Conservation (phyloP, 2,329 filamentous ascomycete genomes). For the Ophiostoma sp. region DNA sequence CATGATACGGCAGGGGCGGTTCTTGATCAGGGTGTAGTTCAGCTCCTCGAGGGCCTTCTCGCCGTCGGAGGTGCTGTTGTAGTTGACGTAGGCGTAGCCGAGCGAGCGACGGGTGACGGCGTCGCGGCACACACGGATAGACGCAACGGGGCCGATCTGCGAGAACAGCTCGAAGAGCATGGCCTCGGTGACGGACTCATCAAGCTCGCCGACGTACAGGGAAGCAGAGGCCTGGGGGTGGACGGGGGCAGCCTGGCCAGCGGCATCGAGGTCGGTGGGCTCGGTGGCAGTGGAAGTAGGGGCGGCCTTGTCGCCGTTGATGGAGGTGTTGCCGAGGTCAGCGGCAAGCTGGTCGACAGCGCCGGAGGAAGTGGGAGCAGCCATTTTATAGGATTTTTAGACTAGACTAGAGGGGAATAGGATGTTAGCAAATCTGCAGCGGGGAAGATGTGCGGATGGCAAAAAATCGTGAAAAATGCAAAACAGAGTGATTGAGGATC, state of each 20-base stretch:
- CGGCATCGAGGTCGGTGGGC: conserved; percentile 56
- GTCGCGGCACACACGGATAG: conserved; percentile 98
- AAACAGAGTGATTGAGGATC: background rate
- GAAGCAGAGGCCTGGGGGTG: conserved; percentile 91
- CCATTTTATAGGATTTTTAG: conserved; percentile 46
- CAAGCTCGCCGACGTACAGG: conserved; percentile 97
- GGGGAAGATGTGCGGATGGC: background rate
- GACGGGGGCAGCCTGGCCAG: conserved; percentile 63
- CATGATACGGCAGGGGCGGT: conserved; percentile 98
- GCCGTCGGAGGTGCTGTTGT: conserved; percentile 93
- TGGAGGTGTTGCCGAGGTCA: conserved; percentile 66
- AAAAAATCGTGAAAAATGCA: background rate
- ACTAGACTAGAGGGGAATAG: conserved; percentile 15
- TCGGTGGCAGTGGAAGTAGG: conserved; percentile 69
- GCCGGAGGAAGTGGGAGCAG: conserved; percentile 51
- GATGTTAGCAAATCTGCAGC: conserved; percentile 22
- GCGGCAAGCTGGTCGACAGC: conserved; percentile 75
- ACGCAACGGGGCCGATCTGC: conserved; percentile 96
- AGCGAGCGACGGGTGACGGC: conserved; percentile 97
- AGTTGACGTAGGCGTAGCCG: conserved; percentile 99
- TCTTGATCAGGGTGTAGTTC: conserved; percentile 99
- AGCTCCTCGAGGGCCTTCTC: conserved; percentile 98
- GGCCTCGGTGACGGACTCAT: conserved; percentile 94
- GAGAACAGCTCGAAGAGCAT: conserved; percentile 99
- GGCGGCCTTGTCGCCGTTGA: conserved; percentile 63